These are phyloP conservation scores for Candida neerlandica DNA, from an alignment of 1,139 yeast species.

Conservation along the genomic window DNA sequence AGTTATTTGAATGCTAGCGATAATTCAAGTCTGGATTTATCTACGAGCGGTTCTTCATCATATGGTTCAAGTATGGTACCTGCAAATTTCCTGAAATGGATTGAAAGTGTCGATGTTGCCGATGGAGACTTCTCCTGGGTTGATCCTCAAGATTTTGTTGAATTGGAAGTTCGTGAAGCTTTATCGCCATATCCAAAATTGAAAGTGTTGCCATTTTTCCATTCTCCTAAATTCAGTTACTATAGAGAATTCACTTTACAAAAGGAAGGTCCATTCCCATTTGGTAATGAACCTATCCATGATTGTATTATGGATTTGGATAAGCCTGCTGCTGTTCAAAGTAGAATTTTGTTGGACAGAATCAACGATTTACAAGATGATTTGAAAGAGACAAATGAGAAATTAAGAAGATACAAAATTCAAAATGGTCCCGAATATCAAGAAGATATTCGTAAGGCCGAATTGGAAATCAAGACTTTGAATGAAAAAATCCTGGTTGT, in stretches of 20 bases:
- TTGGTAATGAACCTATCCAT: constrained; percentile 71
- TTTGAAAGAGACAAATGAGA: constrained; percentile 36
- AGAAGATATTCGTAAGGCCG: constrained; percentile 30
- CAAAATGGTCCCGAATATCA: constrained; percentile 14
- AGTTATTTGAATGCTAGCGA: constrained; percentile 35
- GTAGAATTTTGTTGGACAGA: constrained; percentile 42
- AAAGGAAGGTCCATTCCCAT: constrained; percentile 58
- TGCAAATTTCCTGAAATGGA: constrained; percentile 19
- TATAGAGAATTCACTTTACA: constrained; percentile 59
- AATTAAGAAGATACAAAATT: constrained; percentile 26
- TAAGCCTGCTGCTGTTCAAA: constrained; percentile 58
- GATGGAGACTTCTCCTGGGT: constrained; percentile 68
- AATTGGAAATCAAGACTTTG: constrained; percentile 27
- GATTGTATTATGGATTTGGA: constrained; percentile 62
- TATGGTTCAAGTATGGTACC: constrained; percentile 10
- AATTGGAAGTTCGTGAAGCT: constrained; percentile 58
- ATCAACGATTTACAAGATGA: constrained; percentile 47
- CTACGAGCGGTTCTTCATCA: constrained; percentile 12
- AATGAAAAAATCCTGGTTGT: constrained; percentile 30
- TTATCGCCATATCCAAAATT: constrained; percentile 58
- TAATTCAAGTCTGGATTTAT: constrained; percentile 12
- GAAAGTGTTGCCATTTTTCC: constrained; percentile 63
- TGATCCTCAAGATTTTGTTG: constrained; percentile 80
- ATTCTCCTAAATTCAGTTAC: constrained; percentile 76
- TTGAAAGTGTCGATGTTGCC: constrained; percentile 34